A percentile compares a stretch with the other conserved stretches of the same genome.
These are phyloP conservation scores for Magnolia changhungtana DNA, from an alignment of 164 flowering plant species.

Conservation along the genomic window DNA sequence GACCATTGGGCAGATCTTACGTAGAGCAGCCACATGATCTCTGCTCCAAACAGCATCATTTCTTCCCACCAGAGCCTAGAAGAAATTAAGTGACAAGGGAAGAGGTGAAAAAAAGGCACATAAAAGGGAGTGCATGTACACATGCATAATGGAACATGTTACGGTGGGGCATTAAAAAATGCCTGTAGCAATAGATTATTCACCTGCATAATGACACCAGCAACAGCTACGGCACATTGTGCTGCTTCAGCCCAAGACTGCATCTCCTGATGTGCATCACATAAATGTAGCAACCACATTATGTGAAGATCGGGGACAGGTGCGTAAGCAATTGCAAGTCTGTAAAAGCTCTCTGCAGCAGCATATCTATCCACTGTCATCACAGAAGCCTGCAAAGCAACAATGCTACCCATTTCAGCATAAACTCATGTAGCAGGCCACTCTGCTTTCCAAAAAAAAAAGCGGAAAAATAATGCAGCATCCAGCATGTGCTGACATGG, in stretches of 20 bases:
- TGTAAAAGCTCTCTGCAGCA: slow-evolving; percentile 91
- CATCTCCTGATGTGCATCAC: slow-evolving; percentile 99
- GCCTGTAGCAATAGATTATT: slow-evolving; percentile 4
- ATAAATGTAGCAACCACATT: slow-evolving; percentile 96
- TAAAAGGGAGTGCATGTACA: background rate
- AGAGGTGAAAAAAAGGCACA: too few relatives aligned
- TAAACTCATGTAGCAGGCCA: background rate
- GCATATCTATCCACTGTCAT: slow-evolving; percentile 91
- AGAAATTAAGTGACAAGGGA: slow-evolving; percentile 2
- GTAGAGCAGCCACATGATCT: slow-evolving; percentile 75
- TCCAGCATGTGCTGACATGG: too few relatives aligned
- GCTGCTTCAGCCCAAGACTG: slow-evolving; percentile 99
- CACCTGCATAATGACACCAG: slow-evolving; percentile 99
- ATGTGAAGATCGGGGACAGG: slow-evolving; percentile 99
- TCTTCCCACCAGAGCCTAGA: slow-evolving; percentile 91
- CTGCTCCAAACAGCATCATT: slow-evolving; percentile 96
- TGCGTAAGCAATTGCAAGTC: slow-evolving; percentile 95
- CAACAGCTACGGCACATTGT: slow-evolving; percentile 98
- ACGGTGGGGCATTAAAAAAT: background rate
- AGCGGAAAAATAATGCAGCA: too few relatives aligned
- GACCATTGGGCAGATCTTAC: slow-evolving; percentile 95
- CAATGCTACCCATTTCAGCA: slow-evolving; percentile 1
- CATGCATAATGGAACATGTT: background rate
- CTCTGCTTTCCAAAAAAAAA: background rate
- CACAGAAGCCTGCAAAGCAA: slow-evolving; percentile 54